A percentile compares a stretch with the other conserved stretches of the same genome.
Evolutionary conservation across 2,329 filamentous ascomycete species (phyloP).

Genomic region (Fusarium sp.): DNA sequence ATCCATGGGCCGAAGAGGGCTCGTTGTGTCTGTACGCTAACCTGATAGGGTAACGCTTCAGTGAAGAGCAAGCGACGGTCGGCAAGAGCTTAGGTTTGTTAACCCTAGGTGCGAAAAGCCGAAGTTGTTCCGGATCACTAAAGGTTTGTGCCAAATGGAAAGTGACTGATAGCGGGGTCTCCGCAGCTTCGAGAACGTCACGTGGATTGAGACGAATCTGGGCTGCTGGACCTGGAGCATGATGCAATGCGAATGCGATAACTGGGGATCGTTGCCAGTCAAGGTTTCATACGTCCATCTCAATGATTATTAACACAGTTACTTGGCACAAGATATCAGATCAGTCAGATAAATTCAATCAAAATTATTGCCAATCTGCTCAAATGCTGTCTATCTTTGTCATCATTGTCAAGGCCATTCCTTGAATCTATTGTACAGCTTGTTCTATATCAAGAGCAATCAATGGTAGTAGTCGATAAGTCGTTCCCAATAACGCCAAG

Average conservation of each 20-base stretch:
- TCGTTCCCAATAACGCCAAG: conserved; percentile 38
- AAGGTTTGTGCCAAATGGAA: conserved; percentile 1
- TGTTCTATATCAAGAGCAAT: conserved; percentile 43
- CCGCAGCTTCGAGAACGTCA: background rate
- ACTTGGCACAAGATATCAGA: background rate
- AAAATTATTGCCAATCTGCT: conserved; percentile 28
- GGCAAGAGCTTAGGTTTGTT: conserved; percentile 53
- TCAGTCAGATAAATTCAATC: conserved; percentile 1
- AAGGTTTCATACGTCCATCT: background rate
- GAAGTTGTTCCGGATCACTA: conserved; percentile 46
- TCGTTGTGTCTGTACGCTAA: conserved; percentile 57
- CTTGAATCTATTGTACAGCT: conserved; percentile 47
- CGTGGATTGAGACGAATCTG: conserved; percentile 19
- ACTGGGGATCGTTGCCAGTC: background rate
- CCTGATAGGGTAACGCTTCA: conserved; percentile 46
- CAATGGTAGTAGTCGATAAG: conserved; percentile 17
- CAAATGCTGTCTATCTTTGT: conserved; percentile 41
- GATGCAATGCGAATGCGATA: background rate
- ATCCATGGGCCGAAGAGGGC: conserved; percentile 54
- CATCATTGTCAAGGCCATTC: conserved; percentile 40
- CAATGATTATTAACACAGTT: background rate
- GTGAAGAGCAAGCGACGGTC: conserved; percentile 50
- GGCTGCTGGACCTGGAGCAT: background rate
- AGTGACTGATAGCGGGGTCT: background rate
- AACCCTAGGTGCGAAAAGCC: conserved; percentile 52